phyloP scores from a whole-genome alignment of 352 stramenopile species.

The Blastocystis sp. region DNA sequence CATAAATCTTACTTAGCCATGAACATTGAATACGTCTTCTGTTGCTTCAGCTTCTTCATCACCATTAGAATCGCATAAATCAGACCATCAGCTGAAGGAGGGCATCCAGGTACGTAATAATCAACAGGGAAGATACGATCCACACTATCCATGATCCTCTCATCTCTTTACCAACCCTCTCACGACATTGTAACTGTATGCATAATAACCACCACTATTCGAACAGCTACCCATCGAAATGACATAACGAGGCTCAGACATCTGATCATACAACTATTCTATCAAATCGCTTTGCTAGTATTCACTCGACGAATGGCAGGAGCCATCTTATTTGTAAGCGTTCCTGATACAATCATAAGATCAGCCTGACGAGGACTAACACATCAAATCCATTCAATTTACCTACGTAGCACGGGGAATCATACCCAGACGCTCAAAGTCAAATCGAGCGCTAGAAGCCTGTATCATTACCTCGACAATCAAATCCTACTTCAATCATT shows the following conservation, averaged over 20 bases:
- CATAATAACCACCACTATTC: conserved; percentile 89
- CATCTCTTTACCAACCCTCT: conserved; percentile 79
- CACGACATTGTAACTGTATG: conserved; percentile 95
- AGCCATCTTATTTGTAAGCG: conserved; percentile 99
- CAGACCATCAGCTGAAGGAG: conserved; percentile 91
- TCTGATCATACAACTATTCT: conserved; percentile 89
- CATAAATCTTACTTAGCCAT: conserved; percentile 51
- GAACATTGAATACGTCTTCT: conserved; percentile 74
- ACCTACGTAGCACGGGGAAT: conserved; percentile 82
- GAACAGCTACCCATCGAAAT: conserved; percentile 95
- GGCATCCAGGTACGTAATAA: conserved; percentile 98
- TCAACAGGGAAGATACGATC: conserved; percentile 90
- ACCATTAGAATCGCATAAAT: conserved; percentile 94
- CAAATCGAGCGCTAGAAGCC: conserved; percentile 75
- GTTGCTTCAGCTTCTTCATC: conserved; percentile 98
- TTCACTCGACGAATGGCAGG: conserved; percentile 80
- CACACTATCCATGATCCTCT: conserved; percentile 18
- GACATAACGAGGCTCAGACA: conserved; percentile 95
- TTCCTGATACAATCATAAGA: conserved; percentile 98
- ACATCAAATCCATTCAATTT: conserved; percentile 49
- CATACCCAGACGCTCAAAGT: conserved; percentile 96
- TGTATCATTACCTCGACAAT: neutral
- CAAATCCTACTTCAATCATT: conserved; percentile 84
- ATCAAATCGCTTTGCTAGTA: neutral
- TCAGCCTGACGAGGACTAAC: conserved; percentile 83